Base-by-base conservation (phyloP, 306 rosid species). In the Ceratonia siliqua region DNA sequence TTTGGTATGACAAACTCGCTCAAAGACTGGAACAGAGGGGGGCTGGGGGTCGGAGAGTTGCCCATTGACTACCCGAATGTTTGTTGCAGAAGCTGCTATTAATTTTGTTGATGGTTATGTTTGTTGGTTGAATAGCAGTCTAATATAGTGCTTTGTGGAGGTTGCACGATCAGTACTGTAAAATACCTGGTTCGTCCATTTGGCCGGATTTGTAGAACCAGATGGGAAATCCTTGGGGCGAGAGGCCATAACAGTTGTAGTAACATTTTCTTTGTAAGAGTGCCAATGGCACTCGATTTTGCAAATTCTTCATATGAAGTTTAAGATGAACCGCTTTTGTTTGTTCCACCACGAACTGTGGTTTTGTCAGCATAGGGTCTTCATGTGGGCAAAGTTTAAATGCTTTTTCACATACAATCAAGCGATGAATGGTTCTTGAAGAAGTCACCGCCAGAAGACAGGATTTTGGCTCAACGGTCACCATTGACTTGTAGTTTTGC, bases 141-240 rank as follows among this genome's bases (percentile, higher is more conserved):
- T 57, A 63, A 25, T 24, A 5, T 17, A 39, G 74, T 73, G 36
- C 33, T 75, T 81, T 71, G 57, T 55, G 77, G 66, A 62, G 62
- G 79, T 76, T 84, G 72, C 81, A 49, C 71, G 62, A 30, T 74
- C 79, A 32, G 67, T 82, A 70, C 73, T 82, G 79, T 85, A 70
- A 62, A 70, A 49, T 78, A 75, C 81, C 62, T 24, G 38, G 36
- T 74, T 33, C 24, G 12, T 59, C 27, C 15, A 35, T 55, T 52
- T 28, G 42, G 53, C 32, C 70, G 10, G 42, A 76, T 48, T 54
- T 36, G 8, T 72, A 45, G 27, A 24, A 52, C 61, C 75, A 56
- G 69, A 33, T 72, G 39, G 72, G 78, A 15, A 24, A 59, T 12
- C 21, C 62, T 25, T 53, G 63, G 58, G 55, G 53, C 28, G 49